Percentiles rank a stretch among this genome's conserved stretches.
Evolutionary conservation across 805 yeast species (phyloP).

Genomic region (Saccharomycopsis sp.): DNA sequence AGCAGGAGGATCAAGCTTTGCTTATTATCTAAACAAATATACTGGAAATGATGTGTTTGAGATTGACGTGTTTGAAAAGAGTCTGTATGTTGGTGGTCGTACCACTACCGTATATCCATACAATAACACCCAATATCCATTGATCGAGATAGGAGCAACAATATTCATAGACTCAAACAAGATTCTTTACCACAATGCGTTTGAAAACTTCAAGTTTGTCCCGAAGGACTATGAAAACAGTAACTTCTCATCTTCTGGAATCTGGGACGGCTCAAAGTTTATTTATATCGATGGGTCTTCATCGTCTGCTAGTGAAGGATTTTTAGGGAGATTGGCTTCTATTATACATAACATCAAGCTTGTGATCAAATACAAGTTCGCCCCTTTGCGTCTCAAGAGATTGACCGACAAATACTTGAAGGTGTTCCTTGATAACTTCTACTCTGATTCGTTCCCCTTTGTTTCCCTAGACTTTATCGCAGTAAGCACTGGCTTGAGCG

Average conservation of each 20-base stretch:
- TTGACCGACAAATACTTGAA: conserved; percentile 23
- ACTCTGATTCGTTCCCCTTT: conserved; percentile 34
- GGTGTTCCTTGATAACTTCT: conserved; percentile 30
- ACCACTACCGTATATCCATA: conserved; percentile 32
- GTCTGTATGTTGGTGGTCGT: conserved; percentile 40
- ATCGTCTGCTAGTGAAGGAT: neutral
- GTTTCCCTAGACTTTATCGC: conserved; percentile 23
- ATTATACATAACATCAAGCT: conserved; percentile 21
- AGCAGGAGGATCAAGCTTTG: conserved; percentile 44
- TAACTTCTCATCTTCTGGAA: conserved; percentile 24
- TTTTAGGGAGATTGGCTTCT: neutral
- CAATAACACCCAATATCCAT: conserved; percentile 24
- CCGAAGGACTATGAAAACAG: conserved; percentile 15
- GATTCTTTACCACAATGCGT: conserved; percentile 33
- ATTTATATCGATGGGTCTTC: conserved; percentile 17
- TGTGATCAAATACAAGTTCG: conserved; percentile 26
- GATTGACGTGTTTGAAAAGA: conserved; percentile 37
- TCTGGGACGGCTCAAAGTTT: conserved; percentile 35
- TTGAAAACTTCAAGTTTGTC: conserved; percentile 30
- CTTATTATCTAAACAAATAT: conserved; percentile 38
- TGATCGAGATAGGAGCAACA: conserved; percentile 41
- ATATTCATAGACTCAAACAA: conserved; percentile 37
- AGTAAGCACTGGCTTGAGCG: conserved; percentile 26
- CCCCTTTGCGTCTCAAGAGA: conserved; percentile 25
- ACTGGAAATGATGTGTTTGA: conserved; percentile 29